Evolutionary conservation across 1,284 basidiomycete species (phyloP).

Genomic region (Trichosporon sp.): DNA sequence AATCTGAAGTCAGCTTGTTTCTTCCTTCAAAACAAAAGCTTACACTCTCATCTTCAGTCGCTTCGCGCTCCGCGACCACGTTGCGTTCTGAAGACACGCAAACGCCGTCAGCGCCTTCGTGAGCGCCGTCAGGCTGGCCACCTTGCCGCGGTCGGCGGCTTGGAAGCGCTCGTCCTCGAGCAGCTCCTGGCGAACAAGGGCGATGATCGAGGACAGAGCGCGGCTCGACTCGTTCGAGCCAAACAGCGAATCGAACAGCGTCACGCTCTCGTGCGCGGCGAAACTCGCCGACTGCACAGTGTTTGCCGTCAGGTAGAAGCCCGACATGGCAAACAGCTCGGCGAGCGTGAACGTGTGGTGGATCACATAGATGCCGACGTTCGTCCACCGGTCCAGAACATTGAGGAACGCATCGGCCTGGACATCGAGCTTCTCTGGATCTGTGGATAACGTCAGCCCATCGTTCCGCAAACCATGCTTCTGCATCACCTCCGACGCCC

Average conservation of each 20-base stretch:
- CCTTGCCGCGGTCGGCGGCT: slow-evolving; percentile 33
- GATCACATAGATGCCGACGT: slow-evolving; percentile 52
- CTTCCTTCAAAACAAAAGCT: slow-evolving; percentile 10
- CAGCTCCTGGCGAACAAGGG: slow-evolving; percentile 50
- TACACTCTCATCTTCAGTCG: slow-evolving; percentile 48
- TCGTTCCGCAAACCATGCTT: slow-evolving; percentile 16
- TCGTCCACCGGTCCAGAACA: slow-evolving; percentile 52
- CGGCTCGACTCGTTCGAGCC: slow-evolving; percentile 53
- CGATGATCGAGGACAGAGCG: slow-evolving; percentile 51
- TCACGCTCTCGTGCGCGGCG: slow-evolving; percentile 52
- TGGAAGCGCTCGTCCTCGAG: slow-evolving; percentile 44
- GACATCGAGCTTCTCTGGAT: slow-evolving; percentile 11
- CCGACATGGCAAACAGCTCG: slow-evolving; percentile 53
- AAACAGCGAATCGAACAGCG: slow-evolving; percentile 52
- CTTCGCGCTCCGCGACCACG: slow-evolving; percentile 46
- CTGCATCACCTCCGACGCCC: not conserved
- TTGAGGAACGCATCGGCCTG: slow-evolving; percentile 38
- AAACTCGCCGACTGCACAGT: slow-evolving; percentile 42
- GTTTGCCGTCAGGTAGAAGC: slow-evolving; percentile 50
- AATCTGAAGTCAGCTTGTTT: slow-evolving; percentile 30
- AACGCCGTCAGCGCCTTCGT: slow-evolving; percentile 54
- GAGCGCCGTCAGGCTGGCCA: slow-evolving; percentile 45
- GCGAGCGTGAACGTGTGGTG: slow-evolving; percentile 53
- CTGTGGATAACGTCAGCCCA: slow-evolving; percentile 2
- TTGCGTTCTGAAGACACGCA: slow-evolving; percentile 52